Base-by-base conservation (phyloP, 208 protist species). In the Leishmania gerbilli region DNA sequence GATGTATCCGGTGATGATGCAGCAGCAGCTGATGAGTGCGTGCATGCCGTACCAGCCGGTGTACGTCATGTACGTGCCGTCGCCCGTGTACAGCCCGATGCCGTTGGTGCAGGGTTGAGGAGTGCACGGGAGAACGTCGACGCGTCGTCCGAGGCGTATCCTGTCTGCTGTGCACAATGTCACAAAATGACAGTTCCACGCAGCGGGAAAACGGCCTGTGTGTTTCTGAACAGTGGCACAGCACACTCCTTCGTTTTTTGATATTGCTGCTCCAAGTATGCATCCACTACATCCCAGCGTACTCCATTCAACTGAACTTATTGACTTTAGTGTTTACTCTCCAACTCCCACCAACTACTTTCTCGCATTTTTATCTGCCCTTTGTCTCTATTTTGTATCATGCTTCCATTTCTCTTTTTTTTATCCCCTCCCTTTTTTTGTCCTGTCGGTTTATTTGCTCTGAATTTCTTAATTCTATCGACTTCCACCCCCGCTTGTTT, bases 1-100 rank as follows among this genome's bases (percentile, higher is more conserved):
- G 84, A 83, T 93, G 40, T 88, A 89, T 69, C 91, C 92, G 19
- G 88, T 93, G 58, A 80, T 93, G 74, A 85, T 86, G 71, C 88
- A 94, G 76, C 92, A 93, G 79, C 86, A 89, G 81, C 60, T 81
- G 55, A 81, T 89, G 82, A 80, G 77, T 51, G 71, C 76, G 17
- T 88, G 82, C 81, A 88, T 80, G 81, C 82, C 79, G 72, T 90
- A 87, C 77, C 85, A 85, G 76, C 92, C 82, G 19, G 88, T 81
- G 40, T 95, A 84, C 85, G 79, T 88, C 77, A 89, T 84, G 87
- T 85, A 81, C 81, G 78, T 81, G 71, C 86, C 77, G 34, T 85
- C 91, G 8, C 84, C 85, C 21, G 34, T 84, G 69, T 86, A 84
- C 85, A 79, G 69, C 7, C 82, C 84, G 76, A 37, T 68, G 77